A percentile compares a stretch with the other conserved stretches of the same genome.
phyloP scores from a whole-genome alignment of 768 basidiomycete genomes.

The Steccherinum ochraceum region DNA sequence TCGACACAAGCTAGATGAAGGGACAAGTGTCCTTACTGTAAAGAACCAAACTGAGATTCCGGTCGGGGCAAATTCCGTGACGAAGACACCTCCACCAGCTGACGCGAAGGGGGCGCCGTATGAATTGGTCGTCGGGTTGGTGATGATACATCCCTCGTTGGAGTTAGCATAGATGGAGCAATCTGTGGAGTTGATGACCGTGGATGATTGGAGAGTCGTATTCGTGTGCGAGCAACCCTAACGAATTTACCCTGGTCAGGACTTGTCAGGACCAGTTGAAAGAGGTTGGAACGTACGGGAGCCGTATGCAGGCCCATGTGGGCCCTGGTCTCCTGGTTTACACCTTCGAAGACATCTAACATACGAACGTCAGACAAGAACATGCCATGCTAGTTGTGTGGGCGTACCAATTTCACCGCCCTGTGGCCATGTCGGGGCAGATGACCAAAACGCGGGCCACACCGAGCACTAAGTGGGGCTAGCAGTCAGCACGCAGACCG shows the following conservation, averaged over 20 bases:
- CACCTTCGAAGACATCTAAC: slow-evolving; percentile 71
- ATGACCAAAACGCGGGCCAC: slow-evolving; percentile 61
- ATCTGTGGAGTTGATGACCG: slow-evolving; percentile 48
- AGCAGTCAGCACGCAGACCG: slow-evolving; percentile 1
- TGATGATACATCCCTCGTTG: slow-evolving; percentile 63
- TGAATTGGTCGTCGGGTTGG: slow-evolving; percentile 44
- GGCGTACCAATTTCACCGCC: slow-evolving; percentile 40
- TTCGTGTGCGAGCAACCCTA: slow-evolving; percentile 47
- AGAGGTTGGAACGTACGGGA: slow-evolving; percentile 26
- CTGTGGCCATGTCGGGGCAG: slow-evolving; percentile 52
- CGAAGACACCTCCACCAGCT: slow-evolving; percentile 66
- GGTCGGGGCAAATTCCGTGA: slow-evolving; percentile 61
- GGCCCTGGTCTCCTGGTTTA: slow-evolving; percentile 59
- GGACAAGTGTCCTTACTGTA: slow-evolving; percentile 30
- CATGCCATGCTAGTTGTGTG: not conserved
- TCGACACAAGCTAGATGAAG: not conserved
- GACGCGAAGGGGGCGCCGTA: slow-evolving; percentile 63
- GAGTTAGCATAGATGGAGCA: slow-evolving; percentile 49
- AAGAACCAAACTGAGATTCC: slow-evolving; percentile 72
- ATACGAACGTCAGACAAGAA: not conserved
- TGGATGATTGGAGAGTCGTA: slow-evolving; percentile 43
- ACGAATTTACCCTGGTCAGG: not conserved
- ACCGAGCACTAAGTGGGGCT: slow-evolving; percentile 49
- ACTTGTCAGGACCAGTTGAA: not conserved
- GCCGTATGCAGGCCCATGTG: slow-evolving; percentile 74